Conservation (phyloP, 73 alveolate species). For the Paramecium pentaurelia region DNA sequence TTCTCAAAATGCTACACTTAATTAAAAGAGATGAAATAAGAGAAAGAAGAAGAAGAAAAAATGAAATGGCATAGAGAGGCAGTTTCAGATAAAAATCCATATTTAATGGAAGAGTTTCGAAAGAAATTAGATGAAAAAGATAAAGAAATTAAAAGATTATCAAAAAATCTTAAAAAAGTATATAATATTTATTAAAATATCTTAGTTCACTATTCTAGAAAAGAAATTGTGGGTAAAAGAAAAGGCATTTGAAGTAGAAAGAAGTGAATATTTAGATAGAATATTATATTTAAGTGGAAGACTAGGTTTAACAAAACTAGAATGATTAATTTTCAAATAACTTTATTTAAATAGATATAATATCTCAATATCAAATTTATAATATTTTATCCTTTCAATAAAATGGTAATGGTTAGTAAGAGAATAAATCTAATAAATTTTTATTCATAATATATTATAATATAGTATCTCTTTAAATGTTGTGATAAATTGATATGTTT, state of each 20-base stretch:
- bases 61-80: conserved; percentile 69
- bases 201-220: conserved; percentile 48
- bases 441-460: too few relatives aligned
- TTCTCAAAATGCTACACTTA: background rate
- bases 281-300: conserved; percentile 53
- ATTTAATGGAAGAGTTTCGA: conserved; percentile 40
- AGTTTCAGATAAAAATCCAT: conserved; percentile 47
- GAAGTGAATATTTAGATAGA: conserved; percentile 58
- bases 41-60: conserved; percentile 62
- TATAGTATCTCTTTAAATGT: too few relatives aligned
- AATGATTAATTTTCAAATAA: background rate
- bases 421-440: too few relatives aligned
- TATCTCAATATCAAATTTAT: too few relatives aligned
- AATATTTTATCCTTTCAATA: too few relatives aligned
- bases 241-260: conserved; percentile 65
- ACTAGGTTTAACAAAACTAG: conserved; percentile 1
- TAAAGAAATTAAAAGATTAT: conserved; percentile 50
- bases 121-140: conserved; percentile 62
- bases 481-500: too few relatives aligned
- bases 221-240: conserved; percentile 61
- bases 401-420: too few relatives aligned
- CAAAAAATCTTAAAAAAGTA: conserved; percentile 48
- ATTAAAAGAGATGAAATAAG: conserved; percentile 45
- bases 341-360: too few relatives aligned
- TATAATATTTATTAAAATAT: background rate